A percentile compares a stretch with the other conserved stretches of the same genome.
phyloP scores from a whole-genome alignment of 192 early-diverging fungal genomes.

The Coemansia sp. region DNA sequence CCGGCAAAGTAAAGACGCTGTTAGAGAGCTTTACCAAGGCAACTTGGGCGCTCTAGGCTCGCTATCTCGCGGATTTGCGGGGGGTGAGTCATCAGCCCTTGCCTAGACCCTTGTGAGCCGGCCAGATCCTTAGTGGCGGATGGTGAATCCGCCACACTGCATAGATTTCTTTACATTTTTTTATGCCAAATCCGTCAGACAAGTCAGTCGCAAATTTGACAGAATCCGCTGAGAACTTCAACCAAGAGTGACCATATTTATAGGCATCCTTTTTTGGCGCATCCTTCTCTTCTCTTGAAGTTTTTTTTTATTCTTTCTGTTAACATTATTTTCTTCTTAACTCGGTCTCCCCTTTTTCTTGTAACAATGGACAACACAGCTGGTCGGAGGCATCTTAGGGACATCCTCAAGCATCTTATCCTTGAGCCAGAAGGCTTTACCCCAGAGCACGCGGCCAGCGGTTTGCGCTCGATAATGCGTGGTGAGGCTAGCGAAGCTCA shows the following conservation, averaged over 20 bases:
- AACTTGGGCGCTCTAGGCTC: slow-evolving; percentile 20
- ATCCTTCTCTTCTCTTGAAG: background rate
- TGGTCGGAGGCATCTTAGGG: slow-evolving; percentile 32
- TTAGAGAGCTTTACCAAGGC: slow-evolving; percentile 63
- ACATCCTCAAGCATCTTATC: slow-evolving; percentile 68
- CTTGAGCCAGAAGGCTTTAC: slow-evolving; percentile 64
- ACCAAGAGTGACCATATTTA: background rate
- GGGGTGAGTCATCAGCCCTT: slow-evolving; percentile 6
- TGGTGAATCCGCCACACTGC: slow-evolving; percentile 1
- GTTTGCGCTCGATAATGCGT: slow-evolving; percentile 72
- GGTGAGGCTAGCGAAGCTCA: slow-evolving; percentile 77
- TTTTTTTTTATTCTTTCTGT: slow-evolving; percentile 13
- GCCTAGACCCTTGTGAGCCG: background rate
- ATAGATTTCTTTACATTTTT: background rate
- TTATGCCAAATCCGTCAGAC: background rate
- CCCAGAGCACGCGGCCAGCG: slow-evolving; percentile 58
- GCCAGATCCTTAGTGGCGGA: slow-evolving; percentile 9
- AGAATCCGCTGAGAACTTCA: background rate
- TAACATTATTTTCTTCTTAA: background rate
- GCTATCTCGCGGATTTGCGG: background rate
- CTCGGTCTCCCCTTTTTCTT: background rate
- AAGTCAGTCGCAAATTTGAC: background rate
- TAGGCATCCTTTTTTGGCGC: background rate
- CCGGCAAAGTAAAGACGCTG: slow-evolving; percentile 65
- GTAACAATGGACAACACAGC: slow-evolving; percentile 6